Base-by-base conservation (phyloP, 73 alveolate species). In the Paramecium biaurelia region DNA sequence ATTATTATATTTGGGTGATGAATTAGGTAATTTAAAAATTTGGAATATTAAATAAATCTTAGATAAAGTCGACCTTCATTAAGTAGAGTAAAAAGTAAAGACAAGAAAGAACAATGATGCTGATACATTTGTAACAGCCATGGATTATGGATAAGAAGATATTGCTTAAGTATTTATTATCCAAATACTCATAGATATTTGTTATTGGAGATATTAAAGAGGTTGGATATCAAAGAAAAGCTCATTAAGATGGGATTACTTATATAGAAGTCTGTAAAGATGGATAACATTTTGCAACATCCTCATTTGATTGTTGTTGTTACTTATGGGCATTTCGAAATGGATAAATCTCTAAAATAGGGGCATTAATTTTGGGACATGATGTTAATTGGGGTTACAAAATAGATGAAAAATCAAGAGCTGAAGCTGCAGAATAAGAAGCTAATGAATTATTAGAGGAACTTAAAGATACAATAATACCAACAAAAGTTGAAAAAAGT, bases 261-360 rank as follows among this genome's bases (percentile, higher is more conserved):
- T 97, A 97, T 86, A 97, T 97, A 18, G 96, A 97, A 35, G 95
- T 97, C 42, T 95, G 95, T 53, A 84, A 93, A 45, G 97, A 97
- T 42, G 98, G 96, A 23, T 87, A 89, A 23, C 93, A 95, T 87
- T 93, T 98, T 47, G 97, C 98, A 20, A 93, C 99, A 37, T 93
- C 99, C 37, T 96, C 99, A 43, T 98, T 97, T 86, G 99, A 98
- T 92, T 95, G 98, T 92, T 96, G 97, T 85, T 99, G 98, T 20
- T 96, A 96, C 92, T 93, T 97, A 79, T 98, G 99, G 99, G 89
- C 93, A 92, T 93, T 92, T 63, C 94, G 93, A 56, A 68, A 63
- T 34, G 89, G 89, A 21, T 18, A 37, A 21, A 76, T 76, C 10
- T 20, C 30, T 2, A 79, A 93, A 84, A 96, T 95, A 76, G 99